A percentile compares a stretch with the other conserved stretches of the same genome.
These are phyloP conservation scores for Dictyostelium brefeldianum DNA, from an alignment of 78 protist genomes.

Conservation along the genomic window DNA sequence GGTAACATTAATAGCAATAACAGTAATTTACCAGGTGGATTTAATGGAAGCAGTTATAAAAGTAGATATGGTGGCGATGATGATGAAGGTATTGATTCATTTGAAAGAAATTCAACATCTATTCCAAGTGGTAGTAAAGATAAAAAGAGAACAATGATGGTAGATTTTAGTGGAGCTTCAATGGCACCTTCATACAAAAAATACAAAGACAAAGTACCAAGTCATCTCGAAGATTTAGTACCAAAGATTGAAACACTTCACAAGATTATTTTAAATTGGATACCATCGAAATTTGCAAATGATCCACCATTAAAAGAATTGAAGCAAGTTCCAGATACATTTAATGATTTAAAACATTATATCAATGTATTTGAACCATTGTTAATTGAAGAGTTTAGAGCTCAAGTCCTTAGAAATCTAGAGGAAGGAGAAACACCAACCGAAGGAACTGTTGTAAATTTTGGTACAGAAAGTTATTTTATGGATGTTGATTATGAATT, in stretches of 20 bases:
- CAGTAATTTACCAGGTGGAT: slow-evolving; percentile 4
- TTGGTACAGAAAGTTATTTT: slow-evolving; percentile 29
- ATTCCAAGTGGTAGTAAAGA: slow-evolving; percentile 13
- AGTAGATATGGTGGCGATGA: too few species aligned
- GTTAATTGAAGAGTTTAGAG: slow-evolving; percentile 68
- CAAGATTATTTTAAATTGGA: slow-evolving; percentile 44
- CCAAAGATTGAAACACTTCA: slow-evolving; percentile 44
- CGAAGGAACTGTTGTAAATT: not conserved
- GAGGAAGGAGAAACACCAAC: slow-evolving; percentile 21
- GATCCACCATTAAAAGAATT: not conserved
- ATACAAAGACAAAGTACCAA: not conserved
- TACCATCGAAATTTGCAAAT: not conserved
- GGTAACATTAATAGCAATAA: not conserved
- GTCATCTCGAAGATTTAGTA: not conserved
- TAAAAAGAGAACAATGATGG: slow-evolving; percentile 51
- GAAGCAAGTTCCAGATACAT: slow-evolving; percentile 37
- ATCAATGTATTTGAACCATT: slow-evolving; percentile 74
- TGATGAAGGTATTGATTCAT: not conserved
- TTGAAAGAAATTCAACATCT: not conserved
- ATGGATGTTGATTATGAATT: not conserved
- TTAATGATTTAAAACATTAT: slow-evolving; percentile 48
- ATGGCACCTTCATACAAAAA: not conserved
- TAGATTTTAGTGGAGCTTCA: not conserved
- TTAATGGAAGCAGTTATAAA: not conserved
- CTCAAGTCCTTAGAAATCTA: slow-evolving; percentile 21